Percentiles rank a stretch among this genome's conserved stretches.
These are phyloP conservation scores for Dactylellina cionopaga DNA, from an alignment of 2,329 filamentous ascomycete genomes.

Conservation along the genomic window DNA sequence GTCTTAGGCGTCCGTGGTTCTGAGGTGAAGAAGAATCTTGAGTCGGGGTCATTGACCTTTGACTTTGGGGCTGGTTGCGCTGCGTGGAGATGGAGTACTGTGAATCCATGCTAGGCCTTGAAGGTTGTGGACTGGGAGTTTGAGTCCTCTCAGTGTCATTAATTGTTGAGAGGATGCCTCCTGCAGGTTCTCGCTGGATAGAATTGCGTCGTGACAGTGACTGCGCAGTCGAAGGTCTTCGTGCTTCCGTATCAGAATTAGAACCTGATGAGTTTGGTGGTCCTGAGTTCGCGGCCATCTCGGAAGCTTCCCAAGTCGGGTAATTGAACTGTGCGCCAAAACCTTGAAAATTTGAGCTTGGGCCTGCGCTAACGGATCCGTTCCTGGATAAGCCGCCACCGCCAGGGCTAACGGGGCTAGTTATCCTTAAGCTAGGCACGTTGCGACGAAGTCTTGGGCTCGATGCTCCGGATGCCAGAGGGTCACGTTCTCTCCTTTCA, in stretches of 20 bases:
- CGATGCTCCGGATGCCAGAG: conserved; percentile 48
- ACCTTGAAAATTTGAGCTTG: conserved; percentile 36
- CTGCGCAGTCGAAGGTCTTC: conserved; percentile 29
- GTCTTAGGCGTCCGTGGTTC: conserved; percentile 6
- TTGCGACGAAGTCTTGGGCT: conserved; percentile 47
- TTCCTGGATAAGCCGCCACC: conserved; percentile 42
- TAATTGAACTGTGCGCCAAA: conserved; percentile 17
- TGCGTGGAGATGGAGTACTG: conserved; percentile 11
- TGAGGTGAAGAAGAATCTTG: conserved; percentile 5
- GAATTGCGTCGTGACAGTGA: conserved; percentile 43
- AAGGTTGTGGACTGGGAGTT: conserved; percentile 13
- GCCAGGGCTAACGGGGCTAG: conserved; percentile 41
- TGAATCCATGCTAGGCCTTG: conserved; percentile 14
- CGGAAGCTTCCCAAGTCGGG: neutral
- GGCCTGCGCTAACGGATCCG: conserved; percentile 45
- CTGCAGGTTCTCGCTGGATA: conserved; percentile 40
- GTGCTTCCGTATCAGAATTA: neutral
- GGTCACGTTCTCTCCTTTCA: conserved; percentile 46
- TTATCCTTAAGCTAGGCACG: conserved; percentile 45
- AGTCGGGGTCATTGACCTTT: conserved; percentile 10
- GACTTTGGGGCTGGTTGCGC: conserved; percentile 1
- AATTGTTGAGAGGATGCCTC: conserved; percentile 38
- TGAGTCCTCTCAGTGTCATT: conserved; percentile 20
- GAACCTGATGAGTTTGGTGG: conserved; percentile 7
- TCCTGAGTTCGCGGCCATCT: neutral